Evolutionary conservation across 2,329 filamentous ascomycete species (phyloP), one percentile per base, ranked within the genome.

Genomic region (Botryotinia calthae): DNA sequence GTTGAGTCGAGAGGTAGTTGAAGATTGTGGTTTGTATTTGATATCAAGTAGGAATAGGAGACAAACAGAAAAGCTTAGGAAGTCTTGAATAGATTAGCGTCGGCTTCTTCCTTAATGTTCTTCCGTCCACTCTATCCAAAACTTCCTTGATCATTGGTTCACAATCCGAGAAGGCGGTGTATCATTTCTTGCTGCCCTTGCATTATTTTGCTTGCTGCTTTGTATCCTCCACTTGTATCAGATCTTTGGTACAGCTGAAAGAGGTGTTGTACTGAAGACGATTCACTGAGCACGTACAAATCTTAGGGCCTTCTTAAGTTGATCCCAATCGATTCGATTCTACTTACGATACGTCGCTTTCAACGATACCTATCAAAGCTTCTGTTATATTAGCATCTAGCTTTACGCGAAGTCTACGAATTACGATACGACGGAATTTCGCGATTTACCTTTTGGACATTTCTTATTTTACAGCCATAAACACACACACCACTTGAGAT

Each of bases 31-130:
- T 56, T 54, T 65, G 48, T 56, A 67, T 63, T 46, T 66, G 70
- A 71, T 71, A 71, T 71, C 62, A 67, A 67, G 40, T n/a, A 67
- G 70, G 62, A 72, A 72, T 72, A 72, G 70, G 70, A 67, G 70
- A 56, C n/a, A 71, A 65, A 56, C 58, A 71, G 42, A 72, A 72
- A 72, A 71, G 61, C 48, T 69, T 70, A 70, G 40, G 62, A 56
- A 66, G 63, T 72, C 64, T 67, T 54, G 62, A 58, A 48, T 54
- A 14, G 22, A 66, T 67, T 72, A 72, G 70, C 70, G 46, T 54
- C 70, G 70, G 70, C 9, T 37, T 72, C 22, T 72, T 48, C 62
- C 70, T 67, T 67, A 65, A 28, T 46, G 20, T 42, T 58, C 46
- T 66, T 63, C 34, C 59, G 59, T 66, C 46, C 48, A 67, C 34